Conservation (phyloP, 2,329 filamentous ascomycete genomes). For the Myriangium duriaei region DNA sequence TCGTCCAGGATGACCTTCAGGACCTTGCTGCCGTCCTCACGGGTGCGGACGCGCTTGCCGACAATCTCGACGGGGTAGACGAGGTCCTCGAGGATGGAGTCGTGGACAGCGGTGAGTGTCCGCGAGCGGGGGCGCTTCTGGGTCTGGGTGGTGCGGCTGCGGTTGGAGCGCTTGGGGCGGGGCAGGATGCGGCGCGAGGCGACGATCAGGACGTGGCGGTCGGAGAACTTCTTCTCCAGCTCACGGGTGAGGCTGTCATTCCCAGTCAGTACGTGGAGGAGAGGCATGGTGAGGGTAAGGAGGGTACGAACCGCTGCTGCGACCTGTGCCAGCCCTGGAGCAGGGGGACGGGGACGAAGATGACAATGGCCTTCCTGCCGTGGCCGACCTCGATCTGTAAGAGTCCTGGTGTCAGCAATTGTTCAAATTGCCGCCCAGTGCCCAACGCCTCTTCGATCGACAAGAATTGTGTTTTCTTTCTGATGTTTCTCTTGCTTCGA, state of each 20-base stretch:
- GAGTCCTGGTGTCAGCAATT: slow-evolving; percentile 43
- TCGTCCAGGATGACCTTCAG: slow-evolving; percentile 99
- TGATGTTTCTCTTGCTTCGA: slow-evolving; percentile 2
- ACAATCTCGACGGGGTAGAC: slow-evolving; percentile 99
- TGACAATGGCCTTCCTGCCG: slow-evolving; percentile 99
- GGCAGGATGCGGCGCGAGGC: slow-evolving; percentile 97
- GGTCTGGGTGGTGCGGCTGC: slow-evolving; percentile 88
- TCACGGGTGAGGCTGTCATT: slow-evolving; percentile 80
- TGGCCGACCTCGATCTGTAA: slow-evolving; percentile 97
- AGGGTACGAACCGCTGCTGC: slow-evolving; percentile 82
- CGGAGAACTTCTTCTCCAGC: slow-evolving; percentile 99
- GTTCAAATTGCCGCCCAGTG: slow-evolving; percentile 42
- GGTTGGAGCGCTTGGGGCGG: slow-evolving; percentile 95
- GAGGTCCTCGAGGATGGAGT: slow-evolving; percentile 93
- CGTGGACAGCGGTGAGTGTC: slow-evolving; percentile 97
- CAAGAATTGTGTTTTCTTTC: neutral
- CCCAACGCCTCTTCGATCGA: slow-evolving; percentile 40
- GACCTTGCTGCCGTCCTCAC: slow-evolving; percentile 96
- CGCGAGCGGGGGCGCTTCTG: slow-evolving; percentile 98
- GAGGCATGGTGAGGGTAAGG: neutral
- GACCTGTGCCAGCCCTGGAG: slow-evolving; percentile 98
- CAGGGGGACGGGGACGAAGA: slow-evolving; percentile 99
- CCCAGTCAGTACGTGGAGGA: slow-evolving; percentile 9
- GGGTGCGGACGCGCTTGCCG: slow-evolving; percentile 95
- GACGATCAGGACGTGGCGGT: slow-evolving; percentile 98